Evolutionary conservation across 345 rosid species (phyloP).

Genomic region (Camelina sativa): DNA sequence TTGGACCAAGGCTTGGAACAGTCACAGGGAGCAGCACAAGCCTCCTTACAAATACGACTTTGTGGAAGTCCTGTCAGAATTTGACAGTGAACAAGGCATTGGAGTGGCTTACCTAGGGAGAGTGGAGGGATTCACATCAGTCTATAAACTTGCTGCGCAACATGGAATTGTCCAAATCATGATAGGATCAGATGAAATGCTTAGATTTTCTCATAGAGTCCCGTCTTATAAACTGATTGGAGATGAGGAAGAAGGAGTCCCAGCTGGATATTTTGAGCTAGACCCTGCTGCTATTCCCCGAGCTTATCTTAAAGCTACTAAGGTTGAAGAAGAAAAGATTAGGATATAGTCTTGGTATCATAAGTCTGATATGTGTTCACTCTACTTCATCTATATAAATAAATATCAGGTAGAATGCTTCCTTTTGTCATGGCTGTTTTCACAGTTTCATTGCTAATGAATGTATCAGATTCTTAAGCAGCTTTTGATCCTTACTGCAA

Average conservation of each 20-base stretch:
- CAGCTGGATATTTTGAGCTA: conserved; percentile 69
- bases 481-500: background rate
- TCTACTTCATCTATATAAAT: background rate
- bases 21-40: conserved; percentile 42
- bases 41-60: conserved; percentile 59
- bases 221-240: conserved; percentile 70
- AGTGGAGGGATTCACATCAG: conserved; percentile 69
- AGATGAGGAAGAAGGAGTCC: conserved; percentile 66
- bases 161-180: conserved; percentile 34
- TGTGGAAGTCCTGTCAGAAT: conserved; percentile 65
- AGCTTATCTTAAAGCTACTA: background rate
- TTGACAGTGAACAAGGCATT: conserved; percentile 48
- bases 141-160: conserved; percentile 47
- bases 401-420: background rate
- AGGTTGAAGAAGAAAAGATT: background rate
- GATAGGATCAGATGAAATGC: conserved; percentile 49
- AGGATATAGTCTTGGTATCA: background rate
- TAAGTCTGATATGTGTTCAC: background rate
- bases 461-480: background rate
- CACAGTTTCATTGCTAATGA: background rate
- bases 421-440: background rate
- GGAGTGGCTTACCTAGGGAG: conserved; percentile 64
- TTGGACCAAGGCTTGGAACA: conserved; percentile 48
- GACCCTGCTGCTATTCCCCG: conserved; percentile 73
- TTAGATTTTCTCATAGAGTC: conserved; percentile 72